Evolutionary conservation across 768 basidiomycete genomes (phyloP), one percentile per base, ranked within the genome.

Genomic region (Pleurotus djamor): DNA sequence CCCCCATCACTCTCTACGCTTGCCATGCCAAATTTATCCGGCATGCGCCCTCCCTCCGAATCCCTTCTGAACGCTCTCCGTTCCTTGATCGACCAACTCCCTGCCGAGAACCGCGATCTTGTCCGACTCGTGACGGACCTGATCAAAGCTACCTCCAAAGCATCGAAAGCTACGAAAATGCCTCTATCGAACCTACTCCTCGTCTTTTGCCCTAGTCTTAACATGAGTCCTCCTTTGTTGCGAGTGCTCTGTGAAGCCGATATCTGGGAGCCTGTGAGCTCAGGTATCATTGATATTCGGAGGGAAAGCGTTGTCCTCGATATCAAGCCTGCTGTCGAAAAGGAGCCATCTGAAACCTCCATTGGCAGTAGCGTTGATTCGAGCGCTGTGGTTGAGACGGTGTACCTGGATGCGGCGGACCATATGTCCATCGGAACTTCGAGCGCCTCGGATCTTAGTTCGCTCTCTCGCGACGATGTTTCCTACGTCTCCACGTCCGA

Each of bases 201-300:
- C 36, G 89, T 96, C 52, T 87, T 98, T 68, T 94, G 91, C 62
- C 96, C 95, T 5, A 93, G 87, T 68, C 71, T 95, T 67, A 86
- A 82, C 67, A 88, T 95, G 84, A 90, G 77, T 59, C 90, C 91
- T 13, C 79, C 86, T 1, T 68, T 94, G 32, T 71, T 94, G 64
- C 81, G 88, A 62, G 81, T 87, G 34, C 71, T 94, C 2, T 91
- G 91, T 65, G 91, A 94, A 68, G 81, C 81, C 7, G 79, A 84
- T 17, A 83, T 92, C 45, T 94, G 92, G 92, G 72, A 76, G 37
- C 77, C 66, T 61, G 45, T 66, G 50, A 67, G 66, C 36, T 52
- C 63, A 38, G 65, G 65, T 2, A 67, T 76, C 8, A 60, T 74
- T 58, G 74, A 74, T 61, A 72, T 76, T 48, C 67, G 64, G 52